Base-by-base conservation (phyloP, 2,329 filamentous ascomycete species). In the Ceratocystis colombiana region DNA sequence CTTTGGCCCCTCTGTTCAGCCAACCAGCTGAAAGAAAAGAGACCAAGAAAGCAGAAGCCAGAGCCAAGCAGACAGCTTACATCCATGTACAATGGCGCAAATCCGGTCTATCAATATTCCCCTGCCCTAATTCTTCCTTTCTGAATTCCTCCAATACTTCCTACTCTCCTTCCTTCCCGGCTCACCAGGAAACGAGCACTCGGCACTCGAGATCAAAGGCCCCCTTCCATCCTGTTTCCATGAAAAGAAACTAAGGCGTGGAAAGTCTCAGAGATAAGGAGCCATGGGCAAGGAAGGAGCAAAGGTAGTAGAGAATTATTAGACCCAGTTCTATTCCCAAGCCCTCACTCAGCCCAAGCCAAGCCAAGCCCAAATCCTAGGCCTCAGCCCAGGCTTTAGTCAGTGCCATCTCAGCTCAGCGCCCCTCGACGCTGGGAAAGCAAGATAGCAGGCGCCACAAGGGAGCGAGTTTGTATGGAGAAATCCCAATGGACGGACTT, bases 211-310 rank as follows among this genome's bases (percentile, higher is more conserved):
- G 28, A 33, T 15, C 28, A n/a, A 57, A 17, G 28, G 25, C 28
- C 53, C 28, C 28, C 17, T 5, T 57, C 10, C 53, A 33, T 30
- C 8, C 20, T 61, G 62, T 67, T 64, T 67, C 45, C 64, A 65
- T 68, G 59, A 41, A 68, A 63, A 68, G 63, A 37, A 67, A 67
- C 63, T 28, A 33, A 55, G 57, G 53, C 63, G 65, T 41, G 61
- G 63, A 59, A 53, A 57, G 53, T 57, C 53, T 62, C 22, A 55
- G 55, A 65, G 63, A 68, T 67, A 67, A 67, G 64, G 33, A 28
- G 28, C 12, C 33, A 37, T 3, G n/a, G 25, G 20, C 17, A 57
- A 10, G 25, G 30, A 57, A 22, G 25, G 28, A 57, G 17, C 33
- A 28, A 25, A 57, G 17, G 53, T 57, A 25, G 53, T 57, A 25